A percentile compares a stretch with the other conserved stretches of the same genome.
phyloP scores from a whole-genome alignment of 805 yeast genomes.

The Osmozyma mogii region DNA sequence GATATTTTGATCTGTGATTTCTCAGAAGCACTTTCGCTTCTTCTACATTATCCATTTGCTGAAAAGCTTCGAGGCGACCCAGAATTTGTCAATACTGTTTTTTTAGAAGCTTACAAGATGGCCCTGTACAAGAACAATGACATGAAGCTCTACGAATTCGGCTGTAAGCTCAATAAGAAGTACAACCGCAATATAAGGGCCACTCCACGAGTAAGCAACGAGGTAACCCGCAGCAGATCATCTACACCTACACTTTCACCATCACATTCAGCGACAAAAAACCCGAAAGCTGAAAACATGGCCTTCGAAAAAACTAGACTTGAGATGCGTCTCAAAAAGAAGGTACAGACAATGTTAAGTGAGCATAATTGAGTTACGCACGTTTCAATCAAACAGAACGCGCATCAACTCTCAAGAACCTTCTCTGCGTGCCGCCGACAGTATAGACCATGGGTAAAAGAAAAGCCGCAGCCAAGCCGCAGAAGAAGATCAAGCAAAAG shows the following conservation, averaged over 20 bases:
- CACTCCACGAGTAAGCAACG: conserved; percentile 7
- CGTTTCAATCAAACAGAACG: too few species aligned
- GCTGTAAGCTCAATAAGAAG: conserved; percentile 31
- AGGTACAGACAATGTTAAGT: conserved; percentile 18
- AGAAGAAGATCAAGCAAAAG: conserved; percentile 64
- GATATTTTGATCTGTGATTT: conserved; percentile 41
- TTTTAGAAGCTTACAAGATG: conserved; percentile 28
- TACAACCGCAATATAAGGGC: conserved; percentile 31
- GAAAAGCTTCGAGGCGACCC: conserved; percentile 7
- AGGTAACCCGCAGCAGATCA: conserved; percentile 16
- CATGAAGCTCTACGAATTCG: conserved; percentile 31
- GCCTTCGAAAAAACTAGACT: conserved; percentile 38
- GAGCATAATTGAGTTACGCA: too few species aligned
- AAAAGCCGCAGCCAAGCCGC: conserved; percentile 73
- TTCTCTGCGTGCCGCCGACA: too few species aligned
- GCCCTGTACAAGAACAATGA: conserved; percentile 27
- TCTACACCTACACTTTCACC: conserved; percentile 5
- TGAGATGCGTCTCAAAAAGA: conserved; percentile 41
- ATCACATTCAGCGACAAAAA: conserved; percentile 5
- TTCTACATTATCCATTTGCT: conserved; percentile 43
- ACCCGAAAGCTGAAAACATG: conserved; percentile 26
- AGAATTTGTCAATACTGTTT: conserved; percentile 19
- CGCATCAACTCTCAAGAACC: too few species aligned
- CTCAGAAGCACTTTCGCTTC: conserved; percentile 40
- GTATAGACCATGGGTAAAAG: conserved; percentile 70